Conservation (phyloP, 768 basidiomycete species). For the Serendipita sp. region DNA sequence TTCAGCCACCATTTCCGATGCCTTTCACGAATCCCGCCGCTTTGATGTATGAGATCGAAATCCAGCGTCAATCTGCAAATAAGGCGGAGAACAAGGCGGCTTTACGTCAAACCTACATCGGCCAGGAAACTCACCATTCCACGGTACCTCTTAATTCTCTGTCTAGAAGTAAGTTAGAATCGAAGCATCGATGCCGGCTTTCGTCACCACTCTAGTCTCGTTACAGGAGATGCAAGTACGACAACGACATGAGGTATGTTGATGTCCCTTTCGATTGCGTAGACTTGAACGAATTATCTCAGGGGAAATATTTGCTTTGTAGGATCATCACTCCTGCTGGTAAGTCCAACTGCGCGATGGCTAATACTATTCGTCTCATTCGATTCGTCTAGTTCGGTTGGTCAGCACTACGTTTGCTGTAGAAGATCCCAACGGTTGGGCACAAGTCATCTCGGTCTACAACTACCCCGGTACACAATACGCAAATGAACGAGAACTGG, state of each 20-base stretch:
- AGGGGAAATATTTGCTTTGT: background rate
- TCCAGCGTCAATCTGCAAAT: background rate
- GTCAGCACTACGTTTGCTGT: slow-evolving; percentile 10
- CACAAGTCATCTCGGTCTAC: slow-evolving; percentile 14
- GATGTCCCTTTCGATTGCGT: background rate
- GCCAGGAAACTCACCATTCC: background rate
- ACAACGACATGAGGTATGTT: background rate
- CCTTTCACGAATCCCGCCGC: background rate
- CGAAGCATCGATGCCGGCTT: background rate
- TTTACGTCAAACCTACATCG: background rate
- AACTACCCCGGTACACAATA: slow-evolving; percentile 17
- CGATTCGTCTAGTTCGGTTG: background rate
- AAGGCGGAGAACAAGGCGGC: background rate
- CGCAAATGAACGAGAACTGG: slow-evolving; percentile 13
- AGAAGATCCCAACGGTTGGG: slow-evolving; percentile 18
- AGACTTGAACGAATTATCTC: background rate
- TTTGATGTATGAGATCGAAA: background rate
- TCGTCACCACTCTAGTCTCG: background rate
- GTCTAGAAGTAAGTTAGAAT: background rate
- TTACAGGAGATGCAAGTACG: background rate
- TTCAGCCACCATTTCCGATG: background rate
- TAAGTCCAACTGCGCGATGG: background rate
- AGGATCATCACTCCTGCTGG: background rate
- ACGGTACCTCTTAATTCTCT: background rate
- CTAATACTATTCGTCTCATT: background rate